Evolutionary conservation across 2,329 filamentous ascomycete genomes (phyloP).

Genomic region (Lasiodiplodia sp.): DNA sequence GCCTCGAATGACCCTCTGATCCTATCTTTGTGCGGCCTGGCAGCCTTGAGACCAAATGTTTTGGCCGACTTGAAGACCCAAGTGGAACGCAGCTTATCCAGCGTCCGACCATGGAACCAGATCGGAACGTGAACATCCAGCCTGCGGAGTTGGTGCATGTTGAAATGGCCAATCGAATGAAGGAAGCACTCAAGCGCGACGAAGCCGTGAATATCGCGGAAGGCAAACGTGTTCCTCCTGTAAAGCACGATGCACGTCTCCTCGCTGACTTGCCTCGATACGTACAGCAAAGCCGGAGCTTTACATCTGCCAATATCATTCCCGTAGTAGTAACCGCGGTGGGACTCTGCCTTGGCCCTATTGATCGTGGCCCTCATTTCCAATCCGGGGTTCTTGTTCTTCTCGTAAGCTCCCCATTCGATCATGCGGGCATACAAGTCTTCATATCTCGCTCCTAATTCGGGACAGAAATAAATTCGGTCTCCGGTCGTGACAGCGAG

Average conservation of each 20-base stretch:
- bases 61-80: conserved; percentile 4
- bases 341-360: background rate
- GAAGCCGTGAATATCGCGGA: conserved; percentile 9
- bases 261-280: background rate
- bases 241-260: conserved; percentile 2
- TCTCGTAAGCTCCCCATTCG: background rate
- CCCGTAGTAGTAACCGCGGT: background rate
- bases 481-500: background rate
- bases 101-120: background rate
- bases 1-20: background rate
- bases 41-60: background rate
- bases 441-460: background rate
- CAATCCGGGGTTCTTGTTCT: background rate
- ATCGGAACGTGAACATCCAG: conserved; percentile 2
- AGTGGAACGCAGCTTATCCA: conserved; percentile 2
- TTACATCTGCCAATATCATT: background rate
- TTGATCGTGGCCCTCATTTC: background rate
- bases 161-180: background rate
- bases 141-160: background rate
- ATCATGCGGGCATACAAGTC: background rate
- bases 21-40: background rate
- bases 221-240: background rate
- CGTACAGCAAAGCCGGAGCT: conserved; percentile 2
- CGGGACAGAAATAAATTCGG: background rate
- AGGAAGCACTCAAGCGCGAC: conserved; percentile 12